Percentiles rank a stretch among this genome's conserved stretches.
Conservation (phyloP, 2,329 filamentous ascomycete genomes). For the Fusarium sarcochroum region DNA sequence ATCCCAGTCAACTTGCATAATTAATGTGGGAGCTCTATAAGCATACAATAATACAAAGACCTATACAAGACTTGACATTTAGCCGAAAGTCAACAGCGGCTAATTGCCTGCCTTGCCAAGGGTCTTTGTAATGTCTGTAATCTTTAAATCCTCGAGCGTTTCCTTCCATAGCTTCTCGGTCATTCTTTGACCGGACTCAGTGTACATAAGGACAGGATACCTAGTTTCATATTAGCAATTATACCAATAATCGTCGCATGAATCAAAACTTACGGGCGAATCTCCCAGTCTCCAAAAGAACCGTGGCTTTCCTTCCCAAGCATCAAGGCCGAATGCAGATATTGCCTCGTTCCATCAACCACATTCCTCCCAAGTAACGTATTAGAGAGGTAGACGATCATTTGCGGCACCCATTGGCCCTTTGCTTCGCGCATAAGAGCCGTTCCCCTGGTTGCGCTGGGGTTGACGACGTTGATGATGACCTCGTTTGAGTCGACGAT, state of each 20-base stretch:
- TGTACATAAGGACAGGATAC: constrained; percentile 13
- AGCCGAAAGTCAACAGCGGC: background rate
- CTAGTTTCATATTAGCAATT: background rate
- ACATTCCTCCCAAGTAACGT: background rate
- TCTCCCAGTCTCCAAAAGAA: constrained; percentile 15
- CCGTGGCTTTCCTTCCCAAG: constrained; percentile 24
- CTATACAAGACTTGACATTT: no score
- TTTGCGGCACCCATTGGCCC: background rate
- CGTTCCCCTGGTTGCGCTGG: background rate
- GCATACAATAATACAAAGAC: no score
- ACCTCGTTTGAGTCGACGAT: background rate
- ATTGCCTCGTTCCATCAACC: background rate
- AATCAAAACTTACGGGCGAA: background rate
- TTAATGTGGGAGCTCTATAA: no score
- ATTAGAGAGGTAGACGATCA: background rate
- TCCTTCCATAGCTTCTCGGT: constrained; percentile 12
- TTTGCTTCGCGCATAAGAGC: background rate
- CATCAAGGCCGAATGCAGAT: constrained; percentile 2
- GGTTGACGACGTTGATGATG: constrained; percentile 4
- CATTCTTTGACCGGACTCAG: constrained; percentile 6
- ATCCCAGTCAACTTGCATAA: no score
- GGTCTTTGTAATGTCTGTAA: background rate
- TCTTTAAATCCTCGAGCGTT: constrained; percentile 3
- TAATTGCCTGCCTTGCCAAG: constrained; percentile 1
- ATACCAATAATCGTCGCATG: background rate